These are phyloP conservation scores for Hylodesmum podocarpum DNA, from an alignment of 306 rosid genomes.

Conservation along the genomic window DNA sequence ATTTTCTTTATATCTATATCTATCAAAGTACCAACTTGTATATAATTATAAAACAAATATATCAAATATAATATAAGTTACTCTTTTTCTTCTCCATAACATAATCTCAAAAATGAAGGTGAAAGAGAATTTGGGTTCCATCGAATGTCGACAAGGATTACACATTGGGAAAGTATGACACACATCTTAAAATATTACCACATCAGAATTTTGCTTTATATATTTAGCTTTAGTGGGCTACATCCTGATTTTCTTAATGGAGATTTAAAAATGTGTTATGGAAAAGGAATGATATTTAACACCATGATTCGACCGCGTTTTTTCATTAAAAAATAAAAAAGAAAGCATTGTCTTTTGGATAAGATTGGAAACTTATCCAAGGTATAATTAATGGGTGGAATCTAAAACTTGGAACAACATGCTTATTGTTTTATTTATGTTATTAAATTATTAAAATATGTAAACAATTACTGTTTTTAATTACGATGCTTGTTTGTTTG, in stretches of 20 bases:
- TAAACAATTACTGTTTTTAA: not conserved
- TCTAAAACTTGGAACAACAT: slow-evolving; percentile 8
- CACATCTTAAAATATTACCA: slow-evolving; percentile 10
- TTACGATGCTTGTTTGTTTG: not conserved
- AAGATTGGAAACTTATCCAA: not conserved
- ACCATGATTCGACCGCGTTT: not conserved
- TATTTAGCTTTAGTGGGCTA: slow-evolving; percentile 13
- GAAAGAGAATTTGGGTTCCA: not conserved
- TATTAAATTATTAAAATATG: not conserved
- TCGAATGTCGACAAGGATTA: slow-evolving; percentile 8
- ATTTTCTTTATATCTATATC: no score
- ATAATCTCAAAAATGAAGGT: not conserved
- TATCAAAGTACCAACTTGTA: no score
- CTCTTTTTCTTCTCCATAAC: not conserved
- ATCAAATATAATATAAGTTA: not conserved
- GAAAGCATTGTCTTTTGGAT: slow-evolving; percentile 8
- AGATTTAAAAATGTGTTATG: not conserved
- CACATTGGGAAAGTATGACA: not conserved
- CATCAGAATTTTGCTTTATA: not conserved
- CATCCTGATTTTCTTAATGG: slow-evolving; percentile 20
- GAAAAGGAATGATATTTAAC: not conserved
- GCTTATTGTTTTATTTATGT: not conserved
- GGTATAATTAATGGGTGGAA: slow-evolving; percentile 6
- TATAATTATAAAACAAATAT: not conserved
- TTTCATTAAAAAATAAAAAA: not conserved